These are phyloP conservation scores for Trichoderma orchidacearum DNA, from an alignment of 495 filamentous ascomycete genomes.

Conservation along the genomic window DNA sequence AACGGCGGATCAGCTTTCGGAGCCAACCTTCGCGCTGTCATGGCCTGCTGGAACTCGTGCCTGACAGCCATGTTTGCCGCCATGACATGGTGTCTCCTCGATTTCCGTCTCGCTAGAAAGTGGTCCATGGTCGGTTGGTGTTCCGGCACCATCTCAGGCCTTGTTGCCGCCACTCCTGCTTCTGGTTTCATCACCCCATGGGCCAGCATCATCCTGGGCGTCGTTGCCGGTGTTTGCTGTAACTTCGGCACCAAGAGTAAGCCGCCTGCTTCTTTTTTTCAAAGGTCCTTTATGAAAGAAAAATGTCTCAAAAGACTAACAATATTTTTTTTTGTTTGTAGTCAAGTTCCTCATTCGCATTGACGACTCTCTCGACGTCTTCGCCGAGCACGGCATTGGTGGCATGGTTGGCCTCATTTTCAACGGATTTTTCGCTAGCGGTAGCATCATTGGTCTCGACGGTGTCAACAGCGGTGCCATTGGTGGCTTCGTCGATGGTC, in stretches of 20 bases:
- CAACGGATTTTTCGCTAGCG: conserved; percentile 82
- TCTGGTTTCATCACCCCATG: conserved; percentile 83
- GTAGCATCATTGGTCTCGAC: conserved; percentile 85
- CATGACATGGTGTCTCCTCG: conserved; percentile 82
- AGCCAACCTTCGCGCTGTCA: conserved; percentile 84
- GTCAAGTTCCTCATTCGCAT: conserved; percentile 93
- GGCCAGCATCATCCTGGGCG: conserved; percentile 73
- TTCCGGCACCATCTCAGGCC: conserved; percentile 80
- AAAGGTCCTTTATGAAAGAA: conserved; percentile 55
- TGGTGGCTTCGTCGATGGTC: conserved; percentile 80
- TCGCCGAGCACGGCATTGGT: conserved; percentile 93
- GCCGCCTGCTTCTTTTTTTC: no score
- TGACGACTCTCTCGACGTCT: conserved; percentile 95
- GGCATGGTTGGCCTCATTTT: conserved; percentile 87
- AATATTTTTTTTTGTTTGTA: conserved; percentile 10
- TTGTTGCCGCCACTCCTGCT: conserved; percentile 84
- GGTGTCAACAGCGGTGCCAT: conserved; percentile 70
- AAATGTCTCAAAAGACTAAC: conserved; percentile 37
- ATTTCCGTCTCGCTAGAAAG: conserved; percentile 89
- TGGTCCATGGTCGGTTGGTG: conserved; percentile 99
- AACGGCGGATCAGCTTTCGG: conserved; percentile 97
- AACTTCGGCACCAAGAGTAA: conserved; percentile 86
- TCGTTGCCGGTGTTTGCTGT: conserved; percentile 73
- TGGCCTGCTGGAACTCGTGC: conserved; percentile 97
- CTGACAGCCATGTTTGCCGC: conserved; percentile 79